phyloP scores from a whole-genome alignment of 2,329 filamentous ascomycete genomes.

The Alternaria consortialis region DNA sequence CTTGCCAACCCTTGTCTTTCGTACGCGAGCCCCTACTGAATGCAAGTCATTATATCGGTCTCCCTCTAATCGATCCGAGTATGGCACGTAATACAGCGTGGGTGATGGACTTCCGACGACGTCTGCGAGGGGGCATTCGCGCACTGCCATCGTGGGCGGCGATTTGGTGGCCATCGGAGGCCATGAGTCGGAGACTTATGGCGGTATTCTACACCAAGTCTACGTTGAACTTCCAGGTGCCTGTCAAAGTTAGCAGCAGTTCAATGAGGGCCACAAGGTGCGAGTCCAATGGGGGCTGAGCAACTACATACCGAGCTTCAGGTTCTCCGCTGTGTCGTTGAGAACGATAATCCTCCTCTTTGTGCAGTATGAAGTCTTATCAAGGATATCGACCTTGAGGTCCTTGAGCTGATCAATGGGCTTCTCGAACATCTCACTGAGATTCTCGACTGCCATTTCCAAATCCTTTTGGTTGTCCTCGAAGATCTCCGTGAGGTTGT shows the following conservation, averaged over 20 bases:
- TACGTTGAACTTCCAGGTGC: conserved; percentile 47
- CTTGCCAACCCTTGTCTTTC: neutral
- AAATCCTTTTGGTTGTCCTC: conserved; percentile 99
- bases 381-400: conserved; percentile 96
- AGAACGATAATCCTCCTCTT: conserved; percentile 88
- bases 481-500: conserved; percentile 96
- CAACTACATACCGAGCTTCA: conserved; percentile 76
- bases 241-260: conserved; percentile 26
- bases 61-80: neutral
- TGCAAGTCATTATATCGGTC: neutral
- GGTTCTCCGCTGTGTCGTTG: conserved; percentile 90
- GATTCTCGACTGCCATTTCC: conserved; percentile 93
- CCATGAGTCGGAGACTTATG: neutral
- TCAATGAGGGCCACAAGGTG: neutral
- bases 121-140: neutral
- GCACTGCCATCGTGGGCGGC: neutral
- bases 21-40: neutral
- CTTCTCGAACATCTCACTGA: conserved; percentile 99
- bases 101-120: neutral
- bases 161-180: neutral
- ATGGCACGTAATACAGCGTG: accelerated
- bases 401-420: conserved; percentile 84
- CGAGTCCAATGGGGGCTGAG: too few species aligned
- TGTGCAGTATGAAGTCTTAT: conserved; percentile 97
- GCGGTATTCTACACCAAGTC: conserved; percentile 28